Evolutionary conservation across 2,329 filamentous ascomycete genomes (phyloP).

Genomic region (Amesomyces nigricolor): DNA sequence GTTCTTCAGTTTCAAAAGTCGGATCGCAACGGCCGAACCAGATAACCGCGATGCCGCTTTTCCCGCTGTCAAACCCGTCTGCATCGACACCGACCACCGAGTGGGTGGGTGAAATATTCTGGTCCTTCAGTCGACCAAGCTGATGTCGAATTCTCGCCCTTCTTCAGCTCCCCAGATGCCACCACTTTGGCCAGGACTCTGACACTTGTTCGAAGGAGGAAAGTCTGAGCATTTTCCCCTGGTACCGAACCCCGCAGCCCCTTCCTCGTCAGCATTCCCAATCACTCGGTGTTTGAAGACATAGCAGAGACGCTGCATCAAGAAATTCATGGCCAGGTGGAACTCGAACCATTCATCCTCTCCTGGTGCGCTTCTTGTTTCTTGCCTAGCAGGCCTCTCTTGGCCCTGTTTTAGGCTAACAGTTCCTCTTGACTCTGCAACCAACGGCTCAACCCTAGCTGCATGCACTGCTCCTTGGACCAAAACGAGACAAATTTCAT

Average conservation of each 20-base stretch:
- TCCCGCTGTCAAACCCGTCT: no score
- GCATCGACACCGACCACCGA: background rate
- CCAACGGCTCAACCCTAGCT: background rate
- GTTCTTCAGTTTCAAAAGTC: constrained; percentile 12
- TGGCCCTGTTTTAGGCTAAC: constrained; percentile 16
- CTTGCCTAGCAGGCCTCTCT: constrained; percentile 2
- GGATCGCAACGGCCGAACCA: constrained; percentile 19
- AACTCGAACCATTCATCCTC: constrained; percentile 26
- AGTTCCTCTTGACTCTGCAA: background rate
- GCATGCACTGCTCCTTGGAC: constrained; percentile 10
- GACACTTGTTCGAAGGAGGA: background rate
- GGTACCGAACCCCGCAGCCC: constrained; percentile 9
- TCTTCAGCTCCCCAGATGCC: background rate
- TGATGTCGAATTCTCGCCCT: background rate
- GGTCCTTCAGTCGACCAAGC: no score
- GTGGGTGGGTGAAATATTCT: no score
- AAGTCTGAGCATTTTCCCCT: constrained; percentile 12
- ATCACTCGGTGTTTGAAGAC: constrained; percentile 27
- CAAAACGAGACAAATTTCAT: constrained; percentile 7
- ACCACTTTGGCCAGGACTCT: no score
- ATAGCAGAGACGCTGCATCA: constrained; percentile 29
- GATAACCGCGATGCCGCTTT: constrained; percentile 1
- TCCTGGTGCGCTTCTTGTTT: constrained; percentile 13
- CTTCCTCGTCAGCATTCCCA: constrained; percentile 20
- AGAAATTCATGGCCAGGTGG: constrained; percentile 27